A percentile compares a stretch with the other conserved stretches of the same genome.
phyloP scores from a whole-genome alignment of 805 yeast genomes.

The Schwanniomyces vanrijiae region DNA sequence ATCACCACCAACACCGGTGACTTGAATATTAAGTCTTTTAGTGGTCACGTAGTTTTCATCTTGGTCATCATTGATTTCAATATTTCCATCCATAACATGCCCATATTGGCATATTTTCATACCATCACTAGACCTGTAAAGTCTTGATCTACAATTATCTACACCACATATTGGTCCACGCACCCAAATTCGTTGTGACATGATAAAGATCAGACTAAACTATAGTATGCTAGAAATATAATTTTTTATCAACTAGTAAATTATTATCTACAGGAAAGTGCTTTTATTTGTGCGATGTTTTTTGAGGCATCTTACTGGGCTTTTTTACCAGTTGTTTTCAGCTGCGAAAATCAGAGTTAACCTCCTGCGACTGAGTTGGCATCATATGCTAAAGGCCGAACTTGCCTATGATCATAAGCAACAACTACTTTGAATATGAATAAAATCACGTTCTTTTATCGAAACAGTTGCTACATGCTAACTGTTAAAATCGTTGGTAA shows the following conservation, averaged over 20 bases:
- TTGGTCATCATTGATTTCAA: constrained; percentile 82
- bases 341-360: no score
- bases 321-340: no score
- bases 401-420: no score
- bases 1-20: constrained; percentile 29
- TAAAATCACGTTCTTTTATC: no score
- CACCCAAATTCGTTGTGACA: constrained; percentile 37
- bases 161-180: constrained; percentile 87
- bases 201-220: not conserved
- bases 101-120: constrained; percentile 85
- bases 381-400: no score
- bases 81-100: constrained; percentile 79
- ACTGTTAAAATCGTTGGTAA: no score
- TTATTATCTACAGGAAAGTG: not conserved
- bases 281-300: not conserved
- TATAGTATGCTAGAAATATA: not conserved
- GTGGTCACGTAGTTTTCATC: constrained; percentile 56
- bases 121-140: constrained; percentile 76
- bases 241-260: not conserved
- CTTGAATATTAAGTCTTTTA: constrained; percentile 51
- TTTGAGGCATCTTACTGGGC: no score
- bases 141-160: constrained; percentile 80
- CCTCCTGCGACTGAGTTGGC: no score
- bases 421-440: no score
- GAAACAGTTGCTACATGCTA: no score